These are phyloP conservation scores for Starmerella vaccinii DNA, from an alignment of 805 yeast species.

Conservation along the genomic window DNA sequence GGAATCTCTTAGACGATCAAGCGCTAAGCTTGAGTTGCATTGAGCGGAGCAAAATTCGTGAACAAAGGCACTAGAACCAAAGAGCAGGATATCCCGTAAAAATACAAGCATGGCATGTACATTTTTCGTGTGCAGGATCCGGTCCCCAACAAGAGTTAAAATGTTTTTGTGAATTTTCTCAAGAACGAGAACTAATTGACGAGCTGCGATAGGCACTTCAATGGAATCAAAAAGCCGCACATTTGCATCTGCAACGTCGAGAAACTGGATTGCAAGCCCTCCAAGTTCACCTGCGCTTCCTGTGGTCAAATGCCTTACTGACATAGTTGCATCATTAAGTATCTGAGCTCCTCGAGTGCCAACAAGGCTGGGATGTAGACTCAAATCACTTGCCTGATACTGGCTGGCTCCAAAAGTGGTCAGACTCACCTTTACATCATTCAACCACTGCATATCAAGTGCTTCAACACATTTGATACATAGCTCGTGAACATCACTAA, in stretches of 20 bases:
- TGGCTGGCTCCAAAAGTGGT: not conserved
- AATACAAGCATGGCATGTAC: conserved; percentile 2
- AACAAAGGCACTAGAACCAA: conserved; percentile 16
- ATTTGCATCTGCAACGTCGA: not conserved
- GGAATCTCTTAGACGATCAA: not conserved
- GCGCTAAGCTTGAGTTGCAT: not conserved
- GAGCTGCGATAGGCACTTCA: not conserved
- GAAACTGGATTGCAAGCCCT: not conserved
- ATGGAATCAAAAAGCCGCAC: not conserved
- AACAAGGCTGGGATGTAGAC: not conserved
- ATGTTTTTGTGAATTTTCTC: not conserved
- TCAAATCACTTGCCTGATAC: not conserved
- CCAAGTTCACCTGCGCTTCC: not conserved
- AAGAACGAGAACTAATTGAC: not conserved
- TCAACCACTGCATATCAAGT: conserved; percentile 7
- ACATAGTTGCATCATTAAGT: not conserved
- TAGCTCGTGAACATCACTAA: conserved; percentile 4
- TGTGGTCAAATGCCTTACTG: not conserved
- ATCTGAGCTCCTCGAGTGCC: not conserved
- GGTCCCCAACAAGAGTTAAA: not conserved
- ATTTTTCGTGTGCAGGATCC: not conserved
- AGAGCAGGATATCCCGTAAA: conserved; percentile 12
- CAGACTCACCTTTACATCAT: not conserved
- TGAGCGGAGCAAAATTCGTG: conserved; percentile 1
- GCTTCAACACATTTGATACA: conserved; percentile 7